Conservation (phyloP, 495 filamentous ascomycete genomes). For the Oleoguttula mirabilis region DNA sequence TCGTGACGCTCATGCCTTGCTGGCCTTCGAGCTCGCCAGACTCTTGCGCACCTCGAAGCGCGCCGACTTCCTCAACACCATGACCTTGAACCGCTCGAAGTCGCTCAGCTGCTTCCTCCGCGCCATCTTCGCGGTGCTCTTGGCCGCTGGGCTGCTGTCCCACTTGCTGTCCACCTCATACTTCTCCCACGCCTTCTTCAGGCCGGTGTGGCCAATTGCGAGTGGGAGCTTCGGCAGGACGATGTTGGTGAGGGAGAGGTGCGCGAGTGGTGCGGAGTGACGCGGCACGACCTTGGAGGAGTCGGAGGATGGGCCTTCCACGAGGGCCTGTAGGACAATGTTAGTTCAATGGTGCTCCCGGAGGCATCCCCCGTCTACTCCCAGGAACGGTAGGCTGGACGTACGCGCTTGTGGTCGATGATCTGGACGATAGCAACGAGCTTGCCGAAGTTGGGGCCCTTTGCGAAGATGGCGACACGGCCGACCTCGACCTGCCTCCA, state of each 20-base stretch:
- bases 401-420: constrained; percentile 99
- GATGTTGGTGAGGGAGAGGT: constrained; percentile 80
- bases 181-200: constrained; percentile 77
- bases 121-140: constrained; percentile 70
- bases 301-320: constrained; percentile 81
- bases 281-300: constrained; percentile 61
- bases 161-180: constrained; percentile 82
- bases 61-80: constrained; percentile 93
- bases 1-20: constrained; percentile 34
- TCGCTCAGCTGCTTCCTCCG: constrained; percentile 85
- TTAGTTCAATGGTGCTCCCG: no score
- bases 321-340: constrained; percentile 57
- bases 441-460: constrained; percentile 66
- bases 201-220: constrained; percentile 65
- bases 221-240: constrained; percentile 80
- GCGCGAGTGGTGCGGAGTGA: constrained; percentile 64
- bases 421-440: constrained; percentile 95
- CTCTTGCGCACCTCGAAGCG: constrained; percentile 94
- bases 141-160: constrained; percentile 75
- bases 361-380: neutral
- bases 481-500: constrained; percentile 96
- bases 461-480: constrained; percentile 76
- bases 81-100: constrained; percentile 99
- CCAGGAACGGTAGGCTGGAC: constrained; percentile 30
- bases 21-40: constrained; percentile 59